Conservation (phyloP, 257 asterid species). For the Solanum corneliomulleri region DNA sequence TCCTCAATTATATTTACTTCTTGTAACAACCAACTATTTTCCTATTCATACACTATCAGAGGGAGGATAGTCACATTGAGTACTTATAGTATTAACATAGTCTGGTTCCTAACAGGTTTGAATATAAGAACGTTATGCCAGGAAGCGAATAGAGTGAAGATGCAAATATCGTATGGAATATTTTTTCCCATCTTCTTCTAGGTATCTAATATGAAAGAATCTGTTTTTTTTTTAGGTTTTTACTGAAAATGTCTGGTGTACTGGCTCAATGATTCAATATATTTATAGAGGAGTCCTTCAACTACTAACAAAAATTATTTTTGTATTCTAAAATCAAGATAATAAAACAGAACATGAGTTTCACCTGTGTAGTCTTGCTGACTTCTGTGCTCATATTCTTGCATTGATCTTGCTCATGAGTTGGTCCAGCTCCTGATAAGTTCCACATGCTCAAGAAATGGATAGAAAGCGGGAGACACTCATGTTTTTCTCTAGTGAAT, state of each 20-base stretch:
- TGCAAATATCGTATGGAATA: neutral
- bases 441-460: neutral
- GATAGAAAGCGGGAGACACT: neutral
- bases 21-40: neutral
- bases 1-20: neutral
- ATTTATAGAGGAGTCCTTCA: neutral
- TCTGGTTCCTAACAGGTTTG: neutral
- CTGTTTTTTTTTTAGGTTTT: neutral
- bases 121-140: neutral
- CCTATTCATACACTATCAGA: neutral
- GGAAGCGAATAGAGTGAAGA: neutral
- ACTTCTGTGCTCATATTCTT: neutral
- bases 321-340: neutral
- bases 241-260: neutral
- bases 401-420: neutral
- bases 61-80: neutral
- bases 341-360: neutral
- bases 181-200: neutral
- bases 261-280: neutral
- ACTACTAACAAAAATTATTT: neutral
- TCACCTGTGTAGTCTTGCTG: neutral
- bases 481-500: neutral
- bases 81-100: neutral
- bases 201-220: neutral
- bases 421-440: neutral